Evolutionary conservation across 345 rosid genomes (phyloP), one percentile per base, ranked within the genome.

Genomic region (Syzygium oleosum): DNA sequence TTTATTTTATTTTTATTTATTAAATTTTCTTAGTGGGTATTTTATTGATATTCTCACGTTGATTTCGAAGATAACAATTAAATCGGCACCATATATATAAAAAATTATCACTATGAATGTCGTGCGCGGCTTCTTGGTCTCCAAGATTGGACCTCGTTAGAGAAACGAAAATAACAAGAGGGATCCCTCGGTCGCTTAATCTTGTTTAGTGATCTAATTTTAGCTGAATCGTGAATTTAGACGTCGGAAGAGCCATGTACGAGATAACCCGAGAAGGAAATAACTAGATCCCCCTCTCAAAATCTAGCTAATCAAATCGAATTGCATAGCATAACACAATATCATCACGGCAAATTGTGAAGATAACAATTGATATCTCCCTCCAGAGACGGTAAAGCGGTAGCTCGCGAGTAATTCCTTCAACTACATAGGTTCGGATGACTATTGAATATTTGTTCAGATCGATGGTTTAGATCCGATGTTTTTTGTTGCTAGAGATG

Each of bases 401-500:
- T 43, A 43, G 46, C 65, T 0, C 0, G 0, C 12, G 31, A 59
- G 27, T 27, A 14, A 59, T 59, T 59, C 11, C 0, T 59, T 12
- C 1, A 29, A 27, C 16, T 29, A 1, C 31, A 11, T 59, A 59
- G 65, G 31, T 59, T 58, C 2, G 27, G 16, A 27, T 25, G 31
- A 59, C 0, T 11, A 27, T 43, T 5, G 46, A 43, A 43, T n/a
- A n/a, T n/a, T 6, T 59, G 27, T 59, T 11, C 0, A 9, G 16
- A 59, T 27, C 0, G 2, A 59, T 27, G 65, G 0, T 59, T 59
- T 23, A 12, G 12, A 58, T 23, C 11, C 0, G 0, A 56, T 10
- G 9, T 23, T 56, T 58, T 58, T 0, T 11, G 0, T 58, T 23
- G 9, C 11, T 4, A 58, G 0, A 0, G 29, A n/a, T 61, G 0